Base-by-base conservation (phyloP, 164 flowering plant genomes). In the Vitis cinerea region DNA sequence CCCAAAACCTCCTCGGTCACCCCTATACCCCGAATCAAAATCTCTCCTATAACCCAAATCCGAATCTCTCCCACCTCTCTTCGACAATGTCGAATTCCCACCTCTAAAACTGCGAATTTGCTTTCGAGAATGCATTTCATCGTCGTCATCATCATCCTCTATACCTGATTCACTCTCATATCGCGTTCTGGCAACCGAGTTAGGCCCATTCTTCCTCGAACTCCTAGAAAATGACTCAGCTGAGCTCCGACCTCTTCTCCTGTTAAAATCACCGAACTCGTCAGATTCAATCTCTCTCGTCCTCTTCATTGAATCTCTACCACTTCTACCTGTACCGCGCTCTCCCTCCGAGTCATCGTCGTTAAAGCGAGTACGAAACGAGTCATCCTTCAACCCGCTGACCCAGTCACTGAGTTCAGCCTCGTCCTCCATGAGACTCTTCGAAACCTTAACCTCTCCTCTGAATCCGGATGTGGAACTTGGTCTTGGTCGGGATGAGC, bases 391-490 rank as follows among this genome's bases (percentile, higher is more conserved):
- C 84, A 89, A 74, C 10, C 76, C 88, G 71, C 87, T 75, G 29
- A 88, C 86, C 93, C 90, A 87, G 72, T 86, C 85, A 72, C 84
- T 85, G 65, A 91, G 76, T 12, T 91, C 94, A 13, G 83, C 89
- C 75, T 92, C 94, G 70, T 92, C 94, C 59, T 92, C 93, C 54
- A 90, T 64, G 49, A 92, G 67, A 65, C 93, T 91, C 87, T 82
- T 86, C 3, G 86, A 71, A 11, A 72, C 72, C 29, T 79, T 59
- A 23, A 47, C 52, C 56, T 67, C 74, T 62, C 68, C 64, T 59
- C 31, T 12, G 60, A 69, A 58, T 19, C 29, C 80, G 58, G 77
- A 57, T 19, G 69, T 65, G 8, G 84, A 59, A 11, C 81, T 74
- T 64, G 73, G 57, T 50, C 81, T 68, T 61, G 81, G 44, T 15